phyloP scores from a whole-genome alignment of 169 alveolate species.

The Eimeria necatrix region DNA sequence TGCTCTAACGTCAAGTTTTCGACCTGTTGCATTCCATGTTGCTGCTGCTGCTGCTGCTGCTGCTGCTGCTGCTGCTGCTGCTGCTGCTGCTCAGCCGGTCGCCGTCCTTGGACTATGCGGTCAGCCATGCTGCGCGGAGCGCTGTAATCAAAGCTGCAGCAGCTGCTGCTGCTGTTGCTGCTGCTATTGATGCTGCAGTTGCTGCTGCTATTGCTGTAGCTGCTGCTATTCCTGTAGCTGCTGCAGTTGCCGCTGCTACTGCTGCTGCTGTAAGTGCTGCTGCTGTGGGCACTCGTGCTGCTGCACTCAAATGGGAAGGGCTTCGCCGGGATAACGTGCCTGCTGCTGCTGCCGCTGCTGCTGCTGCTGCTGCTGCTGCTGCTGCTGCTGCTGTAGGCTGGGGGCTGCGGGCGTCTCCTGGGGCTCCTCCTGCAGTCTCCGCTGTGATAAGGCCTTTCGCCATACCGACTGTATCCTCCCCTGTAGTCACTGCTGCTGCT shows the following conservation, averaged over 20 bases:
- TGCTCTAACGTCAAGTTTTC: too few relatives aligned
- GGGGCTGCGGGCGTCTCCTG: neutral
- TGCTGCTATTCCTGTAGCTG: neutral
- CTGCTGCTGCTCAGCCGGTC: neutral
- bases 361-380: constrained; percentile 17
- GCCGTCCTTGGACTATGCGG: neutral
- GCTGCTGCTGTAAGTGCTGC: neutral
- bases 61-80: constrained; percentile 35
- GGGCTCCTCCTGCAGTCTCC: neutral
- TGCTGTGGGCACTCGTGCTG: neutral
- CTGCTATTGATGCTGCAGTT: neutral
- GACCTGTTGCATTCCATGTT: neutral
- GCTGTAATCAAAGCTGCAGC: constrained; percentile 7
- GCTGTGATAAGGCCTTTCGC: neutral
- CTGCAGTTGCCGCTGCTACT: neutral
- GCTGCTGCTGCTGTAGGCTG: constrained; percentile 23
- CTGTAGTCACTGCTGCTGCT: constrained; percentile 24
- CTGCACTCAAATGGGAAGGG: too few relatives aligned
- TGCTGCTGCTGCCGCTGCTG: constrained; percentile 9
- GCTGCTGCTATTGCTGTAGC: constrained; percentile 9
- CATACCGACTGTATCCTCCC: neutral
- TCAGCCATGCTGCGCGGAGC: neutral
- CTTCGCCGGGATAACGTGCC: neutral
- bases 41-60: constrained; percentile 21
- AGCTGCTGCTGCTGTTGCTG: neutral